Conservation (phyloP, 2,329 filamentous ascomycete genomes). For the Dothistroma septosporum region DNA sequence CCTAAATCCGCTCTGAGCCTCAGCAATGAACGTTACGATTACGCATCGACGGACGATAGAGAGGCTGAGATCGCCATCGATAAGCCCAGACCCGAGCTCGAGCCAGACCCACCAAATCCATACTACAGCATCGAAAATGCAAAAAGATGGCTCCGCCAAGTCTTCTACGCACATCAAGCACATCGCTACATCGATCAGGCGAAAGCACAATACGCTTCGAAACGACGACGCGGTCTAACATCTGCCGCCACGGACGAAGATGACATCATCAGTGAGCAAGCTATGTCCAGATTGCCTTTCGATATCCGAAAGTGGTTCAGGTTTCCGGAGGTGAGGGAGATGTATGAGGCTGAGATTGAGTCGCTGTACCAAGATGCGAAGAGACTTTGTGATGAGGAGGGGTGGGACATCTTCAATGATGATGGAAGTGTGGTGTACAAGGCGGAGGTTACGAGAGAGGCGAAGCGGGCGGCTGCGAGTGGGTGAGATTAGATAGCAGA, state of each 20-base stretch:
- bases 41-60: slow-evolving; percentile 23
- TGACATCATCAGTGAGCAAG: slow-evolving; percentile 9
- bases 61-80: slow-evolving; percentile 13
- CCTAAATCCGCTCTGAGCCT: slow-evolving; percentile 24
- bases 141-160: slow-evolving; percentile 19
- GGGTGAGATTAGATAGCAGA: no score
- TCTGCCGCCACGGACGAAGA: slow-evolving; percentile 1
- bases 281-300: background rate
- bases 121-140: slow-evolving; percentile 22
- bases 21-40: slow-evolving; percentile 25
- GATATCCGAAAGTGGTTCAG: slow-evolving; percentile 23
- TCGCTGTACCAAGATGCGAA: slow-evolving; percentile 25
- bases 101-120: slow-evolving; percentile 22
- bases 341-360: slow-evolving; percentile 26
- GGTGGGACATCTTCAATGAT: slow-evolving; percentile 28
- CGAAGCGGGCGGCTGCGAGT: no score
- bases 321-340: slow-evolving; percentile 24
- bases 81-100: slow-evolving; percentile 5
- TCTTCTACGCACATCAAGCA: slow-evolving; percentile 26
- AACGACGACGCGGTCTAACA: background rate
- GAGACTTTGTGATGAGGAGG: slow-evolving; percentile 28
- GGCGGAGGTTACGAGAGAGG: slow-evolving; percentile 2
- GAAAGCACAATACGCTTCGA: background rate
- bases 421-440: slow-evolving; percentile 27
- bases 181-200: background rate